Evolutionary conservation across 257 asterid species (phyloP).

Genomic region (Gentiana macrophylla): DNA sequence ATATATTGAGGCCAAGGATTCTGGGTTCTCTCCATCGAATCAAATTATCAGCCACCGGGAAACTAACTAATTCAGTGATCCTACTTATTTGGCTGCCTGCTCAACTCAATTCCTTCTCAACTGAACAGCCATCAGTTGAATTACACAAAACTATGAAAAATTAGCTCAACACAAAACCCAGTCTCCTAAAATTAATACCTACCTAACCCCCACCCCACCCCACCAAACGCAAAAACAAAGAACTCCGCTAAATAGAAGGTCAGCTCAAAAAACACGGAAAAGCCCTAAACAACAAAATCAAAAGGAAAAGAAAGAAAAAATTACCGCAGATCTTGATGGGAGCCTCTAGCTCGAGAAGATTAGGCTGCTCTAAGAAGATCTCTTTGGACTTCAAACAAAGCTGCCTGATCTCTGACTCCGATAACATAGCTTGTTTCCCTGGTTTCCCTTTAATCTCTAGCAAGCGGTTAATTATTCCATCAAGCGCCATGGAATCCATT

Average conservation of each 20-base stretch:
- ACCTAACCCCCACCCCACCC: neutral
- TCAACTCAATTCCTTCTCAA: too few species aligned
- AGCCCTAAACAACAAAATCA: neutral
- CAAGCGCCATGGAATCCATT: conserved; percentile 55
- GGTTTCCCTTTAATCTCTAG: conserved; percentile 70
- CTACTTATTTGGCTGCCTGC: too few species aligned
- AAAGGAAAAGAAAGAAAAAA: conserved; percentile 4
- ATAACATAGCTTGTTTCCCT: conserved; percentile 83
- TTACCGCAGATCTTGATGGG: conserved; percentile 90
- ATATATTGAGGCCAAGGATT: too few species aligned
- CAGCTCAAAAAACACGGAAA: neutral
- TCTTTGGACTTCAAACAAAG: conserved; percentile 64
- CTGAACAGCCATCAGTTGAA: too few species aligned
- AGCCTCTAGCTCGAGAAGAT: conserved; percentile 91
- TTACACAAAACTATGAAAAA: too few species aligned
- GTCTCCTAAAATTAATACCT: too few species aligned
- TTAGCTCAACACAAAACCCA: too few species aligned
- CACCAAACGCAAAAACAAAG: neutral
- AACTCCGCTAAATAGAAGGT: neutral
- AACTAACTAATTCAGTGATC: too few species aligned
- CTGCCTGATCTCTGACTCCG: conserved; percentile 70
- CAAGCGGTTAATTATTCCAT: conserved; percentile 60
- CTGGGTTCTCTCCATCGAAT: too few species aligned
- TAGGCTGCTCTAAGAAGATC: conserved; percentile 68
- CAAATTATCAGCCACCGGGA: too few species aligned